phyloP scores from a whole-genome alignment of 441 rosid genomes.

The Oxalis stricta region DNA sequence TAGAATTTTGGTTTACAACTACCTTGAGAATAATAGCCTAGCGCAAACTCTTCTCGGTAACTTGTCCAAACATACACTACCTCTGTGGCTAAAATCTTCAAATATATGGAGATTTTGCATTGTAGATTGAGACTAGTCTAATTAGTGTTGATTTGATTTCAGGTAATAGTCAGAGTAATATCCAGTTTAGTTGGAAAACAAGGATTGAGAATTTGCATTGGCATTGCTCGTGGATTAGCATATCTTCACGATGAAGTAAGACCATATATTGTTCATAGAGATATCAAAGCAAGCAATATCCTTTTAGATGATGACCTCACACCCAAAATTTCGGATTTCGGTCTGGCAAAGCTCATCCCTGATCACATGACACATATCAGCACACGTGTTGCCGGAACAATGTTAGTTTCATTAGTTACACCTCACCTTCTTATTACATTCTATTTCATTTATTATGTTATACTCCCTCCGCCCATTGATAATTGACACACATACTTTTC shows the following conservation, averaged over 20 bases:
- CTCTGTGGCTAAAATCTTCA: too few species aligned
- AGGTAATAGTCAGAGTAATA: slow-evolving; percentile 48
- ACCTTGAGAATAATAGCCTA: slow-evolving; percentile 84
- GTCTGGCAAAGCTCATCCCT: slow-evolving; percentile 89
- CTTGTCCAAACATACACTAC: too few species aligned
- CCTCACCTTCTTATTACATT: too few species aligned
- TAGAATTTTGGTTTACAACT: slow-evolving; percentile 84
- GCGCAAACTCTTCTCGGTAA: slow-evolving; percentile 86
- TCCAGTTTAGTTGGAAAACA: slow-evolving; percentile 66
- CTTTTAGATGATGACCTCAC: slow-evolving; percentile 67
- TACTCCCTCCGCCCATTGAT: too few species aligned
- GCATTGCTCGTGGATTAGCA: slow-evolving; percentile 77
- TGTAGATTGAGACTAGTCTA: too few species aligned
- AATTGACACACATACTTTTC: too few species aligned
- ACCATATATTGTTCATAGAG: slow-evolving; percentile 73
- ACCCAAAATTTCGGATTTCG: slow-evolving; percentile 90
- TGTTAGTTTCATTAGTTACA: too few species aligned
- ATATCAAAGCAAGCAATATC: slow-evolving; percentile 93
- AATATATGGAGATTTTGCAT: too few species aligned
- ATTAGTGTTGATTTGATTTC: slow-evolving; percentile 17
- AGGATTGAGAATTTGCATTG: slow-evolving; percentile 60
- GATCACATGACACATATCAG: slow-evolving; percentile 79
- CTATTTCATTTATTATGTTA: too few species aligned
- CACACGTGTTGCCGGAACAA: slow-evolving; percentile 93
- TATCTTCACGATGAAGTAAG: slow-evolving; percentile 76